Percentiles rank a stretch among this genome's conserved stretches.
Evolutionary conservation across 306 rosid genomes (phyloP).

Genomic region (Inga leiocalycina): DNA sequence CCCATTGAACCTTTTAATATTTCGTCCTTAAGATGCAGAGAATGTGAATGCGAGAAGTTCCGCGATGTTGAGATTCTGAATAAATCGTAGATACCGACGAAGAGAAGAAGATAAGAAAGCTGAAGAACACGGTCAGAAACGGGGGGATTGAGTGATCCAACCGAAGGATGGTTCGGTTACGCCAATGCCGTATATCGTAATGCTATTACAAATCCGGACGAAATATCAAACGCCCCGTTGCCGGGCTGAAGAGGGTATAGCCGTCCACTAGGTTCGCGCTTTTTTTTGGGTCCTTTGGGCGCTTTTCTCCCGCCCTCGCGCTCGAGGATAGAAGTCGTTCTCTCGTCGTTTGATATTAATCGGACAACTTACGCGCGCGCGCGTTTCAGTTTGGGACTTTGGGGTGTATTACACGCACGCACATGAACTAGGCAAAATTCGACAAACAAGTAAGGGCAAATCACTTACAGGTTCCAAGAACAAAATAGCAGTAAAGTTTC

Average conservation of each 20-base stretch:
- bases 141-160: conserved; percentile 18
- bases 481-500: too few species aligned
- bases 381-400: too few species aligned
- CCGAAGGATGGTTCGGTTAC: not conserved
- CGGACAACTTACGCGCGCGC: too few species aligned
- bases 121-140: not conserved
- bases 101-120: conserved; percentile 10
- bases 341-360: too few species aligned
- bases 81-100: conserved; percentile 41
- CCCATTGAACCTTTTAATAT: conserved; percentile 55
- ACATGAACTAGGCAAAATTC: too few species aligned
- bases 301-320: not conserved
- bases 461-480: too few species aligned
- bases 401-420: too few species aligned
- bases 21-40: not conserved
- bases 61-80: conserved; percentile 36
- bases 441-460: too few species aligned
- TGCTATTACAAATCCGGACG: not conserved
- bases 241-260: not conserved
- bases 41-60: conserved; percentile 13
- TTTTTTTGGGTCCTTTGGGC: not conserved
- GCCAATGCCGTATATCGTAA: not conserved
- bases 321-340: not conserved
- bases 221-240: not conserved
- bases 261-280: not conserved